phyloP scores from a whole-genome alignment of 768 basidiomycete genomes.

The Lactarius sp. region DNA sequence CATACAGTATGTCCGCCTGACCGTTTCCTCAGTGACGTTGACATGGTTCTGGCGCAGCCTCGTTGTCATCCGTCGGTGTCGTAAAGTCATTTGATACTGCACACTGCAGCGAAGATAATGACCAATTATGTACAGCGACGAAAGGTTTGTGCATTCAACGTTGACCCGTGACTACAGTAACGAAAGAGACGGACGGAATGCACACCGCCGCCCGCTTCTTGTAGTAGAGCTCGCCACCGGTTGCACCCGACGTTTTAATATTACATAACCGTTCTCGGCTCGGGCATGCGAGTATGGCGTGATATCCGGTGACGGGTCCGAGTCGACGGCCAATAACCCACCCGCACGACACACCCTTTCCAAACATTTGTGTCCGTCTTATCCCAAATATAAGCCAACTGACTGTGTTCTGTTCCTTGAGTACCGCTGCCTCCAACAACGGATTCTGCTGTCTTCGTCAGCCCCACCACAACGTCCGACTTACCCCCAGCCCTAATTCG shows the following conservation, averaged over 20 bases:
- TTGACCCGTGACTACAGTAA: neutral
- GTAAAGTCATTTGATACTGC: neutral
- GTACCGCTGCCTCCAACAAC: neutral
- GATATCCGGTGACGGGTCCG: neutral
- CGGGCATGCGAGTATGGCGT: too few relatives aligned
- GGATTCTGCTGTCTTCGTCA: neutral
- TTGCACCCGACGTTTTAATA: neutral
- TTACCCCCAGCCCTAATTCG: neutral
- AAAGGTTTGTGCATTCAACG: neutral
- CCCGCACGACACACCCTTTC: neutral
- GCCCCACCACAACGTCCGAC: conserved; percentile 13
- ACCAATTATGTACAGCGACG: neutral
- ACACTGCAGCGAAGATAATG: neutral
- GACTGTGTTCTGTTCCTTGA: neutral
- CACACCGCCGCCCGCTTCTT: neutral
- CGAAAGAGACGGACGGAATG: neutral
- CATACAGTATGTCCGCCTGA: too few relatives aligned
- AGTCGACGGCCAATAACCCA: neutral
- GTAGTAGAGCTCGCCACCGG: neutral
- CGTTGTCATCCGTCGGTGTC: neutral
- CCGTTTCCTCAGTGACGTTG: neutral
- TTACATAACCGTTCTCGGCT: neutral
- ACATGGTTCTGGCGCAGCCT: neutral
- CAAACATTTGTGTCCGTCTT: neutral
- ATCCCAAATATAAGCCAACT: neutral